Percentiles rank a stretch among this genome's conserved stretches.
These are phyloP conservation scores for Trichoderma brevicompactum DNA, from an alignment of 2,329 filamentous ascomycete genomes.

Conservation along the genomic window DNA sequence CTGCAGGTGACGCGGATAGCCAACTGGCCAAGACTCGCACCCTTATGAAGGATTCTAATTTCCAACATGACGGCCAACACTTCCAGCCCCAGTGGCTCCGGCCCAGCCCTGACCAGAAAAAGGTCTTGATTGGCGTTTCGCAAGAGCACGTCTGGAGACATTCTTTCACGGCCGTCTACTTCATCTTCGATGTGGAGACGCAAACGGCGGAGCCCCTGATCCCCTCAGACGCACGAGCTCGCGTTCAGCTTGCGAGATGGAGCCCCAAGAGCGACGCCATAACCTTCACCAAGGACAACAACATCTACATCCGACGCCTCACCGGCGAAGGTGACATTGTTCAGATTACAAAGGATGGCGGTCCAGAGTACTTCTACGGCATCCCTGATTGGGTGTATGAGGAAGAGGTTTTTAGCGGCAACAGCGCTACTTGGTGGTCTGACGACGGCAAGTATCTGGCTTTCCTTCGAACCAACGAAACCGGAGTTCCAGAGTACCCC, in stretches of 20 bases:
- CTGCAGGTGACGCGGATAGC: conserved; percentile 38
- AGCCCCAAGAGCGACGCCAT: conserved; percentile 84
- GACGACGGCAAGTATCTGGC: conserved; percentile 86
- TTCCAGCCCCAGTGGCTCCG: conserved; percentile 65
- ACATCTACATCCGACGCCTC: conserved; percentile 77
- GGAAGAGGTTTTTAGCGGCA: conserved; percentile 66
- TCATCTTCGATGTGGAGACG: conserved; percentile 85
- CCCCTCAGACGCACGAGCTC: conserved; percentile 64
- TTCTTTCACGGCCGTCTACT: conserved; percentile 85
- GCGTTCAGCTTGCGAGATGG: conserved; percentile 86
- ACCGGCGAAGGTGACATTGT: conserved; percentile 58
- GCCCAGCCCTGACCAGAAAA: conserved; percentile 83
- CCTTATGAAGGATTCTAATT: conserved; percentile 72
- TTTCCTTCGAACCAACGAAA: conserved; percentile 93
- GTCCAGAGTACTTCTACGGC: conserved; percentile 88
- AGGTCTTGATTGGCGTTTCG: conserved; percentile 80
- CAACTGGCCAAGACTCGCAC: conserved; percentile 60
- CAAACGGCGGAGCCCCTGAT: conserved; percentile 80
- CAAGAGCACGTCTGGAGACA: conserved; percentile 82
- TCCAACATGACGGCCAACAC: conserved; percentile 61
- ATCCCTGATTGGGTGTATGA: conserved; percentile 98
- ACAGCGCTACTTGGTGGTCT: conserved; percentile 94
- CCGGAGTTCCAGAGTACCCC: conserved; percentile 85
- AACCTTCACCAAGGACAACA: conserved; percentile 89
- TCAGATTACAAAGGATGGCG: conserved; percentile 84